Evolutionary conservation across 805 yeast species (phyloP).

Genomic region (Cyberlindnera maclurae): DNA sequence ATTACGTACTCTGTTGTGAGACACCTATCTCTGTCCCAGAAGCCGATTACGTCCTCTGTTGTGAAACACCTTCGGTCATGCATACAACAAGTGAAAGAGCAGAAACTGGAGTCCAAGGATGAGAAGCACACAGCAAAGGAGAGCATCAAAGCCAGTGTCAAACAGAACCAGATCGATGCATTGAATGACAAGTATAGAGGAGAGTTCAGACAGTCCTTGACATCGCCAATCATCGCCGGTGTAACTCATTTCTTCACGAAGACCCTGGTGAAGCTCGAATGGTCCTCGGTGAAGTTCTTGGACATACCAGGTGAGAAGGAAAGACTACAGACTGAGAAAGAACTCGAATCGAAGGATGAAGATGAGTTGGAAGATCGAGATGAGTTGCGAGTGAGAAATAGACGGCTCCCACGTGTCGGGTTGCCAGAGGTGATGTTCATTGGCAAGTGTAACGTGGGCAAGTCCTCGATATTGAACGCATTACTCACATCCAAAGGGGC

Average conservation of each 20-base stretch:
- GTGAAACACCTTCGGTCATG: neutral
- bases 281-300: conserved; percentile 47
- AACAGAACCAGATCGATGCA: conserved; percentile 3
- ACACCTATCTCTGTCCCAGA: neutral
- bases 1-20: neutral
- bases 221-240: conserved; percentile 17
- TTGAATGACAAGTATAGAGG: conserved; percentile 15
- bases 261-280: conserved; percentile 43
- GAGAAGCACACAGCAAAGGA: neutral
- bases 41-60: neutral
- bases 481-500: conserved; percentile 36
- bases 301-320: conserved; percentile 53
- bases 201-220: conserved; percentile 13
- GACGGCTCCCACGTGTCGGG: conserved; percentile 14
- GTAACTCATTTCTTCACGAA: conserved; percentile 38
- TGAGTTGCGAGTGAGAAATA: neutral
- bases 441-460: conserved; percentile 85
- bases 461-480: conserved; percentile 67
- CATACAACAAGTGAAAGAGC: neutral
- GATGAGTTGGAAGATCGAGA: conserved; percentile 10
- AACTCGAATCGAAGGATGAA: conserved; percentile 7
- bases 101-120: neutral
- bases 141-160: neutral
- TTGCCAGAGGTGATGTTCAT: conserved; percentile 72
- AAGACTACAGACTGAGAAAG: conserved; percentile 15